phyloP scores from a whole-genome alignment of 257 asterid species.

The Salvia splendens region DNA sequence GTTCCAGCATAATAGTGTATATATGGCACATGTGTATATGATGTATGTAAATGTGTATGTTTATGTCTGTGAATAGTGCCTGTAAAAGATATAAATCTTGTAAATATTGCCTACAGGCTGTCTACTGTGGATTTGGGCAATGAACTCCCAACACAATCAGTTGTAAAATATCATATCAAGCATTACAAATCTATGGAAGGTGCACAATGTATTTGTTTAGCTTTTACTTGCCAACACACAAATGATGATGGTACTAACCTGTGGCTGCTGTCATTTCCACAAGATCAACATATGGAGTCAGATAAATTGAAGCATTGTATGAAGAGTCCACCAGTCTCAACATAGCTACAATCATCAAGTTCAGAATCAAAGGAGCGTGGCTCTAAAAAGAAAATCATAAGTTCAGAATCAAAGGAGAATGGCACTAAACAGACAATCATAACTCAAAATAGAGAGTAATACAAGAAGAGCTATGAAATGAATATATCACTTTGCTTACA shows the following conservation, averaged over 20 bases:
- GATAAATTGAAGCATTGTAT: not conserved
- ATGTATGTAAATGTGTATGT: constrained; percentile 22
- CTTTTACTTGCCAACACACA: not conserved
- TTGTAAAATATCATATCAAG: constrained; percentile 1
- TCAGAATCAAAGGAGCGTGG: not conserved
- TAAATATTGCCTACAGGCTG: constrained; percentile 10
- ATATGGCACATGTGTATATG: not conserved
- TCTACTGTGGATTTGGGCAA: constrained; percentile 1
- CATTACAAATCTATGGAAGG: not conserved
- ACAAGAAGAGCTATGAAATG: not conserved
- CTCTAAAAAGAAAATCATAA: not conserved
- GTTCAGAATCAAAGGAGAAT: too few species aligned
- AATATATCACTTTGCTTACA: not conserved
- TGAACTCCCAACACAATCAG: not conserved
- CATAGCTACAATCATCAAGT: constrained; percentile 6
- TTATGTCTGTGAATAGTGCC: not conserved
- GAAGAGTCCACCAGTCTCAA: not conserved
- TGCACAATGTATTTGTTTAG: not conserved
- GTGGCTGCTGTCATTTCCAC: too few species aligned
- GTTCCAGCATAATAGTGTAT: not conserved
- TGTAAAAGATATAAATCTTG: not conserved
- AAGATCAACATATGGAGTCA: too few species aligned
- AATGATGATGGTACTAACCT: too few species aligned
- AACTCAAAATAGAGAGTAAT: too few species aligned
- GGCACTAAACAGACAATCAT: too few species aligned